These are phyloP conservation scores for Adansonia rubrostipa DNA, from an alignment of 441 rosid species.

Conservation along the genomic window DNA sequence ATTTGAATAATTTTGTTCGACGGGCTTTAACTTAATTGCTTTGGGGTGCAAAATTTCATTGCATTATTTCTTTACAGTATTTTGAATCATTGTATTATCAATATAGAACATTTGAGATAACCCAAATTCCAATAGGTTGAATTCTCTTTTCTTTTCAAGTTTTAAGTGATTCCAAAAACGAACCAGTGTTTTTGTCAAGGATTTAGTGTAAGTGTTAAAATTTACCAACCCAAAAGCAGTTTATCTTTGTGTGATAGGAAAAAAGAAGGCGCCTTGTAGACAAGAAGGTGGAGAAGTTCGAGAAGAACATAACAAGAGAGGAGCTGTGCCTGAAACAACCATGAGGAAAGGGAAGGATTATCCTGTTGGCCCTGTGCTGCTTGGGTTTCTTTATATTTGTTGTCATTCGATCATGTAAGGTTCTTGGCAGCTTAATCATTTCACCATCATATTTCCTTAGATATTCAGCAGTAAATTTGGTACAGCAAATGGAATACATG, in stretches of 20 bases:
- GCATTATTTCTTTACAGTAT: neutral
- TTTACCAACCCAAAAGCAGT: too few species aligned
- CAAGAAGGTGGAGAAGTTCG: conserved; percentile 75
- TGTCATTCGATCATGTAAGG: conserved; percentile 87
- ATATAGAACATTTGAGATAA: too few species aligned
- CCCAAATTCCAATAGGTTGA: too few species aligned
- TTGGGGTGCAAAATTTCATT: neutral
- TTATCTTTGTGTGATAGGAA: too few species aligned
- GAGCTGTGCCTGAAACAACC: conserved; percentile 73
- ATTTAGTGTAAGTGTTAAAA: too few species aligned
- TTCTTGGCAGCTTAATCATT: too few species aligned
- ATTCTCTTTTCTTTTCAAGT: too few species aligned
- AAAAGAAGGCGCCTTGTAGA: conserved; percentile 62
- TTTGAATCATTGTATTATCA: neutral
- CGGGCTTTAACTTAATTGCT: neutral
- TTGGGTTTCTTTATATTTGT: conserved; percentile 85
- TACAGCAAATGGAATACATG: too few species aligned
- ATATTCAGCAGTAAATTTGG: too few species aligned
- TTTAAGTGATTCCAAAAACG: too few species aligned
- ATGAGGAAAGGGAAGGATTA: conserved; percentile 79
- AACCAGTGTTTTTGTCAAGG: too few species aligned
- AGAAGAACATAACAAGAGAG: conserved; percentile 86
- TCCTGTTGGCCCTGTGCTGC: conserved; percentile 81
- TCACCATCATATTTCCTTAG: too few species aligned
- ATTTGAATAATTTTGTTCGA: neutral